Base-by-base conservation (phyloP, 495 filamentous ascomycete genomes). In the Pseudomonodictys pantanalensis region DNA sequence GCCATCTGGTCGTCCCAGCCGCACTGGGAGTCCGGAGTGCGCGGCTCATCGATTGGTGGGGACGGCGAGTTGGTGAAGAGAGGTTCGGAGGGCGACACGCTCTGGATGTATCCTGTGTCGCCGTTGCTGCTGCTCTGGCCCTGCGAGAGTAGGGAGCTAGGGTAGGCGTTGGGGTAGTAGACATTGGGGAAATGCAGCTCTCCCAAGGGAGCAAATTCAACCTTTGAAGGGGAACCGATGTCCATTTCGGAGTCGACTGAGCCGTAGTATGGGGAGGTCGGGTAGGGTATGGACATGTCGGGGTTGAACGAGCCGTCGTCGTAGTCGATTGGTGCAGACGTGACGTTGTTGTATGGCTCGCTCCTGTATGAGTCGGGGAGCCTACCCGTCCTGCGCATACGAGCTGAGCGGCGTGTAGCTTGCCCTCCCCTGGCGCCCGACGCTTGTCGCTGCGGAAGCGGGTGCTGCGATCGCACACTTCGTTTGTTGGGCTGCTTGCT, bases 341-440 rank as follows among this genome's bases (percentile, higher is more conserved):
- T 35, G 24, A 24, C 10, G 22, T 46, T 43, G 26, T 2, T 18
- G 41, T 55, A 59, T 15, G 55, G 55, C n/a, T 59, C 43, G 35
- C 55, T 52, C 24, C 54, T 50, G 33, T 66, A 48, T 24, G 18
- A 17, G 11, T 62, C 47, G 32, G 38, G 24, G 29, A 46, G 32
- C n/a, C 55, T 48, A 23, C 60, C 30, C 9, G 59, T 48, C 26
- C 66, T 54, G 38, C 68, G 64, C 47, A 63, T 29, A 22, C 59
- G 60, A 7, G 68, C 57, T 10, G 69, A 53, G 32, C 68, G 66
- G 23, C 65, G 74, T 2, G 78, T 75, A 24, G 78, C 75, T 62
- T 81, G 77, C 3, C 83, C 81, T 38, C 81, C 82, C 63, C 78
- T 82, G 12, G 79, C 75, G 35, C 79, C 83, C 30, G 83, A 79